Base-by-base conservation (phyloP, 2,329 filamentous ascomycete genomes). In the Paecilomyces dactylethromorphus region DNA sequence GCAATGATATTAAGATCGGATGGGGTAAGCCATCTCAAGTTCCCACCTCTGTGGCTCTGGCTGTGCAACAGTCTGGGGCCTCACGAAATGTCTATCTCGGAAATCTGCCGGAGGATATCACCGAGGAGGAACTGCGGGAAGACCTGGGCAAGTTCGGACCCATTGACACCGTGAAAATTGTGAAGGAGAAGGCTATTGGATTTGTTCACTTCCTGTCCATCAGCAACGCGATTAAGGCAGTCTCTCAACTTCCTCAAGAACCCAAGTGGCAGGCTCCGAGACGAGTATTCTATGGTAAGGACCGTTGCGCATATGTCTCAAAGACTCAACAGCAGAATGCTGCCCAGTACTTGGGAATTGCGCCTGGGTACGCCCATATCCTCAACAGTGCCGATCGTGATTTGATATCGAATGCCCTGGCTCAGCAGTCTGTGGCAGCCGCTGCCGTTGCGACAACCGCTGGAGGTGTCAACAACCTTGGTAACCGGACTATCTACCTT, bases 271-370 rank as follows among this genome's bases (percentile, higher is more conserved):
- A 97, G 75, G 85, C 92, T 8, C 94, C 94, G 56, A 90, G 92
- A 65, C 90, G 94, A 56, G 94, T 99, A 11, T 97, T 96, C 83
- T 99, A 99, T 69, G 94, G 94, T 76, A 99, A 99, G 81, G 94
- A 99, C 74, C 87, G 94, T 62, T 99, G 94, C 71, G 94, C 94
- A 18, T 99, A 99, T 69, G 93, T 99, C 56, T 99, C 94, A 60
- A 99, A 99, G 84, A 99, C 94, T 0, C 94, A 99, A 78, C 94
- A 99, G 79, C 94, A 99, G 78, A 99, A 99, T 69, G 94, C 94
- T 7, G 94, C 94, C 33, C 94, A 99, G 77, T 99, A 97, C 74
- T 84, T 99, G 24, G 94, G 94, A 58, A 99, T 99, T 69, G 92
- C 94, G 21, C 94, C 94, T 39, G 93, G 93, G 29, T 97, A 97